Evolutionary conservation across 768 basidiomycete species (phyloP), one percentile per base, ranked within the genome.

Genomic region (Trametes coccinea): DNA sequence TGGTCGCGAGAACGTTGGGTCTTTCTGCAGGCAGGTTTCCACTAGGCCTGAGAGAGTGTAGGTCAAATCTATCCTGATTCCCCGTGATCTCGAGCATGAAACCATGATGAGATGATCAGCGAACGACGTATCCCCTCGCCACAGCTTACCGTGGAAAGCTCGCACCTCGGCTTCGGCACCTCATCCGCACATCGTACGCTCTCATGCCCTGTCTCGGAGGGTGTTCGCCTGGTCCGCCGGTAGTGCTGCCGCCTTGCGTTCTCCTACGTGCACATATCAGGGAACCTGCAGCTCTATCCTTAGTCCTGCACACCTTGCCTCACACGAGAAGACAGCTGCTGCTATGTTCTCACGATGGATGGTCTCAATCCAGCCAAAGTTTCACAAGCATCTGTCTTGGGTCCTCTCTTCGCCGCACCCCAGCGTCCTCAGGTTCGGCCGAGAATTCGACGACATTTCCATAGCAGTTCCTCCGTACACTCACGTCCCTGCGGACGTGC

Each of bases 391-490:
- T 37, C 40, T 14, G 16, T 40, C 54, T 44, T 27, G 47, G 17
- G 46, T 37, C 27, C 45, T n/a, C 11, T 48, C 30, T 43, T 44
- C 45, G 56, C 61, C 30, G 46, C 51, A 27, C n/a, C 61, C 46
- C 52, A 52, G 56, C 56, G 51, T 44, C 43, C 37, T 56, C 5
- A 41, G 14, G 34, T 60, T 60, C 54, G 54, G 17, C 62, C 62
- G 62, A 64, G 49, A 53, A 64, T 60, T 48, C 54, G 48, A 50
- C 62, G 62, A 64, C 34, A 60, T 60, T 64, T 64, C 62, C 62
- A 60, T 44, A 58, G 30, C n/a, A 13, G 59, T 60, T 60, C 29
- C 50, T 47, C 58, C 62, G 62, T 37, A 43, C 22, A 27, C 50
- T 47, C 56, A 59, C 61, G 53, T 40, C 37, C 33, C 46, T 11